Evolutionary conservation across 345 rosid genomes (phyloP).

Genomic region (Brassica juncea): DNA sequence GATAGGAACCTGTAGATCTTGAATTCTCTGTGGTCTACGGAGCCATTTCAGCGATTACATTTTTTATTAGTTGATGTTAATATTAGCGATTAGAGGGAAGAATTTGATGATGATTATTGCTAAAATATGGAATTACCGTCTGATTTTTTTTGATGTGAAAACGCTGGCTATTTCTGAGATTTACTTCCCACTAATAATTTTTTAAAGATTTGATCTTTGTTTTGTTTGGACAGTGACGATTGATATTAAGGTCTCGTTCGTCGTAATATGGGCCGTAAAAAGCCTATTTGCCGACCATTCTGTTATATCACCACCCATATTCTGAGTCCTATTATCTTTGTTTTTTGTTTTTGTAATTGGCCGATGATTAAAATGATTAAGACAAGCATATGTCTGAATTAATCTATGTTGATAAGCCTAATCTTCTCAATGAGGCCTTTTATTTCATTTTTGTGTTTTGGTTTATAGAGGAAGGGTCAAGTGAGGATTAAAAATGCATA

Average conservation of each 20-base stretch:
- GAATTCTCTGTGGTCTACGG: conserved; percentile 18
- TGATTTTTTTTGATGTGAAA: conserved; percentile 38
- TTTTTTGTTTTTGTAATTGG: conserved; percentile 23
- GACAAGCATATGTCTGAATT: conserved; percentile 94
- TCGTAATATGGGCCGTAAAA: conserved; percentile 7
- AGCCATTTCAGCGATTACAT: conserved; percentile 44
- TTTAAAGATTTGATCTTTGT: neutral
- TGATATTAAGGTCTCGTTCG: conserved; percentile 28
- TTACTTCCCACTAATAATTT: neutral
- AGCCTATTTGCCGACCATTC: conserved; percentile 14
- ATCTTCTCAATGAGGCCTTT: conserved; percentile 83
- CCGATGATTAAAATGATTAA: conserved; percentile 64
- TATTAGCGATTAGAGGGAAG: neutral
- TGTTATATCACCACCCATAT: conserved; percentile 27
- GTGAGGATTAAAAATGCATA: conserved; percentile 80
- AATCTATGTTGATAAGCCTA: conserved; percentile 57
- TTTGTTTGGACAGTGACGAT: conserved; percentile 11
- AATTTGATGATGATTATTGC: conserved; percentile 18
- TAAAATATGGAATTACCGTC: conserved; percentile 86
- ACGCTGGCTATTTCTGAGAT: conserved; percentile 37
- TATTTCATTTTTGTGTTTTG: neutral
- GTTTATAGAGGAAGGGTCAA: conserved; percentile 40
- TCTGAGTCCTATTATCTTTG: neutral
- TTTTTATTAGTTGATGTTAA: too few species aligned
- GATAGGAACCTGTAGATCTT: conserved; percentile 69